These are phyloP conservation scores for Ophioceras dolichostomum DNA, from an alignment of 2,329 filamentous ascomycete genomes.

Conservation along the genomic window DNA sequence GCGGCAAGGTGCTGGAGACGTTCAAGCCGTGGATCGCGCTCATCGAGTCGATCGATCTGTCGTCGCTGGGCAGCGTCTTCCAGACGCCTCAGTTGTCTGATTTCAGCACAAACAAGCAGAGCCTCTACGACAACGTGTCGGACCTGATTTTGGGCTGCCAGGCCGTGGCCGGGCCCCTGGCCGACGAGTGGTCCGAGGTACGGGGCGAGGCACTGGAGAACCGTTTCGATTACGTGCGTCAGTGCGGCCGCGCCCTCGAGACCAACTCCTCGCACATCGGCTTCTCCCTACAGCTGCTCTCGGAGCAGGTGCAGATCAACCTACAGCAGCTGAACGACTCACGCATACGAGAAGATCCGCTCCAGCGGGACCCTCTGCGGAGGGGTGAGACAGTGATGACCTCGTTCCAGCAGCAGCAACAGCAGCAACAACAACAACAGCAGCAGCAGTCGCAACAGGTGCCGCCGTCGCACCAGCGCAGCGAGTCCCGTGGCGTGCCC, in stretches of 20 bases:
- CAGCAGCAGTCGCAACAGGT: conserved; percentile 11
- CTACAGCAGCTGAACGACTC: conserved; percentile 33
- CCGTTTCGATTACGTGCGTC: conserved; percentile 67
- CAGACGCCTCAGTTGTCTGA: conserved; percentile 79
- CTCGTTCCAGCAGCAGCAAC: conserved; percentile 29
- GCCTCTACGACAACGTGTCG: conserved; percentile 83
- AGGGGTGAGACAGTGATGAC: conserved; percentile 42
- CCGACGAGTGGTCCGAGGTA: conserved; percentile 93
- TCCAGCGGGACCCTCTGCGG: conserved; percentile 38
- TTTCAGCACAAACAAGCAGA: conserved; percentile 84
- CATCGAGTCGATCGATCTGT: conserved; percentile 85
- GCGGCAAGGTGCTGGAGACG: conserved; percentile 69
- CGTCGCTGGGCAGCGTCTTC: conserved; percentile 62
- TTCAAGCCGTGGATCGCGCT: conserved; percentile 84
- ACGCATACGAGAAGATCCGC: conserved; percentile 30
- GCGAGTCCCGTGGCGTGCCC: conserved; percentile 37
- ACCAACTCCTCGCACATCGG: conserved; percentile 78
- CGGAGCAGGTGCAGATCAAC: conserved; percentile 61
- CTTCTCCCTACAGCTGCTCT: conserved; percentile 76
- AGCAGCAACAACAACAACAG: conserved; percentile 36
- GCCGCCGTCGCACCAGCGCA: conserved; percentile 33
- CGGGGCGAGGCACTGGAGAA: conserved; percentile 82
- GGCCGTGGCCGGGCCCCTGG: conserved; percentile 78
- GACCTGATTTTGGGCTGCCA: conserved; percentile 84
- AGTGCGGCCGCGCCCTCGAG: conserved; percentile 69